Evolutionary conservation across 2,329 filamentous ascomycete genomes (phyloP).

Genomic region (Botrytis tulipae): DNA sequence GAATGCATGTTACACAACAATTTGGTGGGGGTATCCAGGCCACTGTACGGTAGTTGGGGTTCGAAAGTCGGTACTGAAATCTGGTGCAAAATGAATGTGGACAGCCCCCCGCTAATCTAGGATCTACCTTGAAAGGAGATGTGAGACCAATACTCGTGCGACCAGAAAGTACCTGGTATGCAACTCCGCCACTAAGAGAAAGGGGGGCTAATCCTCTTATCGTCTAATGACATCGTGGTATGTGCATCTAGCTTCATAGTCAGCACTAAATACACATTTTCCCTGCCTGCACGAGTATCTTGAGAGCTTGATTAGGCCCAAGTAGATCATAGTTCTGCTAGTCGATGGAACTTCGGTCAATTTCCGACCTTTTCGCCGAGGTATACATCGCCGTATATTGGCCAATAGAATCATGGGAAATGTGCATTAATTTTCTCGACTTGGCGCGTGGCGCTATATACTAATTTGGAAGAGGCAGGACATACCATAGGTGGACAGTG

Average conservation of each 20-base stretch:
- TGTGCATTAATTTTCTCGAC: constrained; percentile 3
- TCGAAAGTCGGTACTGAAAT: constrained; percentile 16
- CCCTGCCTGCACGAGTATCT: neutral
- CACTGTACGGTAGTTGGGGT: neutral
- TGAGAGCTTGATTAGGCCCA: constrained; percentile 12
- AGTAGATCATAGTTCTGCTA: neutral
- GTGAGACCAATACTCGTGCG: constrained; percentile 8
- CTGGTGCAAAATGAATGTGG: constrained; percentile 15
- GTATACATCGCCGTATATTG: neutral
- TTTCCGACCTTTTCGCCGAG: constrained; percentile 1
- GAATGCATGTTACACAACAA: neutral
- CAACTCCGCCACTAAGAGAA: neutral
- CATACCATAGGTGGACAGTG: neutral
- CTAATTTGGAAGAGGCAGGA: constrained; percentile 5
- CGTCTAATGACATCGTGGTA: neutral
- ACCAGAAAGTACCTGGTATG: neutral
- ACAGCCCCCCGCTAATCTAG: constrained; percentile 11
- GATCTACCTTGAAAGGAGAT: neutral
- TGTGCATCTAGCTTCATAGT: neutral
- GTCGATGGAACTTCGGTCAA: neutral
- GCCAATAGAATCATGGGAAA: neutral
- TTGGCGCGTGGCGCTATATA: neutral
- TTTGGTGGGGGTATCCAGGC: neutral
- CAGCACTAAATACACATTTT: neutral
- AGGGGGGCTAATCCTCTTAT: neutral